Conservation (phyloP, 495 filamentous ascomycete genomes). For the Aspergillus ostianus region DNA sequence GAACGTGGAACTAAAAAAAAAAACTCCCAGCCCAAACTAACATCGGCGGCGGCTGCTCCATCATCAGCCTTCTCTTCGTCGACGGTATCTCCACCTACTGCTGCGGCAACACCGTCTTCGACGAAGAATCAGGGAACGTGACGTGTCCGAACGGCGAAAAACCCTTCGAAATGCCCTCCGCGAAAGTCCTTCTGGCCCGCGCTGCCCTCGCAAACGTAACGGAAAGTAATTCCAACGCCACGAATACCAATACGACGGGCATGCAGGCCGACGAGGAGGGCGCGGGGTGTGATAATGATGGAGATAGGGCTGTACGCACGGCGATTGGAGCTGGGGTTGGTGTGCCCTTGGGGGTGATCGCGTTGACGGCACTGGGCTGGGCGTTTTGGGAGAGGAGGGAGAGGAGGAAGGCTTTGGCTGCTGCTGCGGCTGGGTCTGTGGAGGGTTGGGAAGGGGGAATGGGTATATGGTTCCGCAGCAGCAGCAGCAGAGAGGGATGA, state of each 20-base stretch:
- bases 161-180: slow-evolving; percentile 22
- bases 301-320: not conserved
- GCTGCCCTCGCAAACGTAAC: slow-evolving; percentile 24
- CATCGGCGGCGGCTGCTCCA: slow-evolving; percentile 23
- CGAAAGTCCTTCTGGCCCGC: slow-evolving; percentile 17
- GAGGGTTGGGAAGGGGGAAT: not conserved
- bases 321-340: slow-evolving; percentile 31
- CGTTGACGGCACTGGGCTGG: slow-evolving; percentile 29
- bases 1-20: too few species aligned
- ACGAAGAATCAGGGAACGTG: slow-evolving; percentile 5
- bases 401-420: not conserved
- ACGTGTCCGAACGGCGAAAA: slow-evolving; percentile 21
- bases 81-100: slow-evolving; percentile 28
- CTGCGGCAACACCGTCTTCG: slow-evolving; percentile 26
- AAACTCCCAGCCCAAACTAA: slow-evolving; percentile 12
- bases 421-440: not conserved
- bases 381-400: slow-evolving; percentile 23
- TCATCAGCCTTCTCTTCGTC: slow-evolving; percentile 22
- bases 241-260: slow-evolving; percentile 12
- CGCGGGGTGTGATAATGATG: slow-evolving; percentile 8
- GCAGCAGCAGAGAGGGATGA: too few species aligned
- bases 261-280: slow-evolving; percentile 29
- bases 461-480: too few species aligned
- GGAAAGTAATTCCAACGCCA: slow-evolving; percentile 7
- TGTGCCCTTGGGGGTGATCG: slow-evolving; percentile 30